phyloP scores from a whole-genome alignment of 306 rosid species.

The Prunus persica region Prunus_persica_NCBIv2 NC_034012.1:1095001-1095500 shows the following conservation, averaged over 20 bases:
- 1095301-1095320: not conserved
- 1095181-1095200: slow-evolving; percentile 80
- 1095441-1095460: slow-evolving; percentile 74
- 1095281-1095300: slow-evolving; percentile 27
- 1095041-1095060: slow-evolving; percentile 11
- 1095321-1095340: slow-evolving; percentile 12
- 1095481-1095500: slow-evolving; percentile 63
- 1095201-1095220: slow-evolving; percentile 70
- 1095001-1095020: slow-evolving; percentile 15
- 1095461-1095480: slow-evolving; percentile 72
- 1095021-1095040: not conserved
- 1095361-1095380: slow-evolving; percentile 42
- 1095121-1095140: slow-evolving; percentile 75
- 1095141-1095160: slow-evolving; percentile 56
- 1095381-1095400: slow-evolving; percentile 66
- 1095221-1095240: slow-evolving; percentile 65
- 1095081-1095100: slow-evolving; percentile 88
- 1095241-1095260: slow-evolving; percentile 78
- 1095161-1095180: slow-evolving; percentile 64
- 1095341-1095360: slow-evolving; percentile 2
- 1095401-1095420: slow-evolving; percentile 83
- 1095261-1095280: slow-evolving; percentile 54
- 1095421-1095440: slow-evolving; percentile 86
- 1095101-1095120: slow-evolving; percentile 76
- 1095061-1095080: slow-evolving; percentile 57